Percentiles rank a stretch among this genome's conserved stretches.
phyloP scores from a whole-genome alignment of 495 filamentous ascomycete genomes.

The Hyaloscypha finlandica region DNA sequence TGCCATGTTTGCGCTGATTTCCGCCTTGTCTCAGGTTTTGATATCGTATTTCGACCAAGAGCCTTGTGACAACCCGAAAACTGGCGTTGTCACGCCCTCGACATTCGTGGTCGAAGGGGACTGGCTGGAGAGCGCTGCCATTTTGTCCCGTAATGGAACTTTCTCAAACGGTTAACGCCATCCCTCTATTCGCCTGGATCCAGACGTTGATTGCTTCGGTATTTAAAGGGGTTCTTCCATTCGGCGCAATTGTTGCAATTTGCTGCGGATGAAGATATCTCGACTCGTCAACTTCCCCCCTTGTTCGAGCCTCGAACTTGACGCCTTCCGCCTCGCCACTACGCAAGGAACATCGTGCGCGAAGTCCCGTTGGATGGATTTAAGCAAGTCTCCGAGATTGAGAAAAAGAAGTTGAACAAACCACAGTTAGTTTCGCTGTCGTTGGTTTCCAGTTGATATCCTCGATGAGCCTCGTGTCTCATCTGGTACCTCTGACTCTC shows the following conservation, averaged over 20 bases:
- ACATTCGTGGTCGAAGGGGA: slow-evolving; percentile 32
- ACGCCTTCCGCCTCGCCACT: slow-evolving; percentile 19
- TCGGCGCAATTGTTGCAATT: background rate
- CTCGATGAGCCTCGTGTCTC: slow-evolving; percentile 18
- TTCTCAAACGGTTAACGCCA: slow-evolving; percentile 26
- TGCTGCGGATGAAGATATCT: slow-evolving; percentile 4
- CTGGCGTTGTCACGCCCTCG: slow-evolving; percentile 9
- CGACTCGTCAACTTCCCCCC: slow-evolving; percentile 13
- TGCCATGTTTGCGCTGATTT: slow-evolving; percentile 16
- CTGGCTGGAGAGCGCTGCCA: slow-evolving; percentile 20
- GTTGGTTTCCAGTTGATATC: slow-evolving; percentile 11
- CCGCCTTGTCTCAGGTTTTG: slow-evolving; percentile 17
- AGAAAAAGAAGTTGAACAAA: background rate
- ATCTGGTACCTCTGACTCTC: slow-evolving; percentile 13
- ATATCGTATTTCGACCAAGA: slow-evolving; percentile 8
- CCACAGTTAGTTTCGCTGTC: background rate
- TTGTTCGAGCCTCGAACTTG: slow-evolving; percentile 16
- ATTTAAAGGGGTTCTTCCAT: background rate
- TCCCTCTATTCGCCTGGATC: slow-evolving; percentile 17
- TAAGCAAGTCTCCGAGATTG: slow-evolving; percentile 8
- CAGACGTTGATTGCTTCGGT: slow-evolving; percentile 8
- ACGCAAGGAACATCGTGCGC: slow-evolving; percentile 27
- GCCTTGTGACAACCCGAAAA: slow-evolving; percentile 22
- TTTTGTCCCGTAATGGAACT: slow-evolving; percentile 17
- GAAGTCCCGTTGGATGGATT: slow-evolving; percentile 13